Conservation (phyloP, 495 filamentous ascomycete species). For the Venustampulla echinocandica region DNA sequence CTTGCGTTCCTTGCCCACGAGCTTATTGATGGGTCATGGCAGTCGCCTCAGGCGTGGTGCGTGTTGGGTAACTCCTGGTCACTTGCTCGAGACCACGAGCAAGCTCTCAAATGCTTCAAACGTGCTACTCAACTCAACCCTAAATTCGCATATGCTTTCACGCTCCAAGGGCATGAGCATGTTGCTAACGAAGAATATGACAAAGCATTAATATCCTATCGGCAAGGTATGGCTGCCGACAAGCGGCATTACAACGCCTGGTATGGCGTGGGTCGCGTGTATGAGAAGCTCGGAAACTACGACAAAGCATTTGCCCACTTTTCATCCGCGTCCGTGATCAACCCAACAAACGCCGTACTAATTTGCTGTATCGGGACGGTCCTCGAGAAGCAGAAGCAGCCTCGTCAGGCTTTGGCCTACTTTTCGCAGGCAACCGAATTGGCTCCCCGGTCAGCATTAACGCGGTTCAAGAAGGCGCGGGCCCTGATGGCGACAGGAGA, state of each 20-base stretch:
- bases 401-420: slow-evolving; percentile 62
- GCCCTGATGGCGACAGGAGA: slow-evolving; percentile 72
- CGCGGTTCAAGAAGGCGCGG: slow-evolving; percentile 86
- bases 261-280: slow-evolving; percentile 89
- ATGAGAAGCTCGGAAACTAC: slow-evolving; percentile 89
- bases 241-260: slow-evolving; percentile 92
- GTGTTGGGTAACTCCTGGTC: slow-evolving; percentile 92
- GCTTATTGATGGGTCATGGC: slow-evolving; percentile 72
- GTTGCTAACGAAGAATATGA: slow-evolving; percentile 96
- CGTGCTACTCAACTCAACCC: slow-evolving; percentile 84
- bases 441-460: slow-evolving; percentile 70
- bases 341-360: slow-evolving; percentile 83
- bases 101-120: slow-evolving; percentile 91
- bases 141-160: slow-evolving; percentile 90
- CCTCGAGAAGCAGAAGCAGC: slow-evolving; percentile 77
- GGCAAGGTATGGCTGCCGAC: slow-evolving; percentile 74
- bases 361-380: slow-evolving; percentile 86
- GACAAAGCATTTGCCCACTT: slow-evolving; percentile 88
- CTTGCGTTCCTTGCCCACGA: slow-evolving; percentile 88
- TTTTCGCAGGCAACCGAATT: slow-evolving; percentile 74
- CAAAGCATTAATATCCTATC: slow-evolving; percentile 79
- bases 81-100: slow-evolving; percentile 88
- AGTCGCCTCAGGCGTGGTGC: slow-evolving; percentile 93
- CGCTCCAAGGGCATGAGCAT: slow-evolving; percentile 91
- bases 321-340: slow-evolving; percentile 73